Evolutionary conservation across 352 stramenopile genomes (phyloP), one percentile per base, ranked within the genome.

Genomic region (Globisporangium recalcitrans): DNA sequence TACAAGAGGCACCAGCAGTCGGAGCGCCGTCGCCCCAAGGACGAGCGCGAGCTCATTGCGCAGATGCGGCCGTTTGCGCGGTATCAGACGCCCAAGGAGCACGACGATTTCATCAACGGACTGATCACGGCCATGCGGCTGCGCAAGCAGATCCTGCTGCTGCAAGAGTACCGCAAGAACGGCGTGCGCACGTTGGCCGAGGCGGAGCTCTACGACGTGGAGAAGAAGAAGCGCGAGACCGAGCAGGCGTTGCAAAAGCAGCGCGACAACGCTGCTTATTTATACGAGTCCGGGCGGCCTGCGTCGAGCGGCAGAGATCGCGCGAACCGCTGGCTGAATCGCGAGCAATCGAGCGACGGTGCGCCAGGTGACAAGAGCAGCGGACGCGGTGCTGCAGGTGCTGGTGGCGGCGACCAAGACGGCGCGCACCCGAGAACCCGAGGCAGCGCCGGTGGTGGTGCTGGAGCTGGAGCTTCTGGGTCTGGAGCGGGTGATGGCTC

Each of bases 151-250:
- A 99, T 99, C 70, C 70, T 96, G 67, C 72, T 97, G 68, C 73
- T 99, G 63, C 93, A 98, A 78, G 95, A 98, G 68, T 98, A 98
- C 74, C 92, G 96, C 46, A 87, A 93, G 49, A 96, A 97, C 52
- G 97, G 97, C 36, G 95, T 98, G 32, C 89, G 80, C 9, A 97
- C 95, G 29, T 77, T 98, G 9, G 91, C 87, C 0, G 95, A 98
- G 73, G 95, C 90, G 4, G 94, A 99, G 71, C 70, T 96, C 47
- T 98, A 98, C 65, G 96, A 98, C 67, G 80, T 89, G 14, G 93
- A 98, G 65, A 98, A 97, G 68, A 88, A 91, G 67, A 96, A 97
- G 61, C 85, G 91, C 1, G 89, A 98, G 58, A 85, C 91, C 31
- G 92, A 98, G 51, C 91, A 93, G 65, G 81, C 82, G 13, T 82